Conservation (phyloP, 1,139 yeast species). For the Maudiozyma humilis region DNA sequence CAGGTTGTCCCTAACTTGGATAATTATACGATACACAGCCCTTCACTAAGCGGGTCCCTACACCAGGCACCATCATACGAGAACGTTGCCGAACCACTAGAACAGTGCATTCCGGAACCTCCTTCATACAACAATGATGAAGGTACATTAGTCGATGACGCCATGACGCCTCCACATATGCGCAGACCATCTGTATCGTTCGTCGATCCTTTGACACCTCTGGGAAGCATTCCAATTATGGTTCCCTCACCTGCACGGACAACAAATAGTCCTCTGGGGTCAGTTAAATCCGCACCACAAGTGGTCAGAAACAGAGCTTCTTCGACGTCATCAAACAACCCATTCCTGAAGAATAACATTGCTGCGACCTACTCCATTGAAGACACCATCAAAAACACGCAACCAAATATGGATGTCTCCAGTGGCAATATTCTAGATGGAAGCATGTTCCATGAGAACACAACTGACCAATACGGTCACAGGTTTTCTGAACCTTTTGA, state of each 20-base stretch:
- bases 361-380: not conserved
- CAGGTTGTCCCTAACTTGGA: not conserved
- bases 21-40: not conserved
- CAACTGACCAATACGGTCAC: not conserved
- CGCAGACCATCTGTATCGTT: not conserved
- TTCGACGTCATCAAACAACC: constrained; percentile 2
- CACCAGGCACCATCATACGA: not conserved
- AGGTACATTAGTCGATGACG: no score
- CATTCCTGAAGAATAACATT: not conserved
- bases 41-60: not conserved
- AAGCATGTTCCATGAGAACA: not conserved
- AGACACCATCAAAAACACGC: not conserved
- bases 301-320: not conserved
- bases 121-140: not conserved
- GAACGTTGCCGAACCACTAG: not conserved
- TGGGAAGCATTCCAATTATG: not conserved
- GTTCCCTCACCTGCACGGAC: constrained; percentile 1
- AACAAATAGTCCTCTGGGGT: not conserved
- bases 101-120: not conserved
- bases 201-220: not conserved
- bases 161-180: no score
- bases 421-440: not conserved
- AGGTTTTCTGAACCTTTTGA: constrained; percentile 2
- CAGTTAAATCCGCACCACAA: not conserved
- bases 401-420: not conserved